Evolutionary conservation across 805 yeast species (phyloP).

Genomic region (Kuraishia cidri): DNA sequence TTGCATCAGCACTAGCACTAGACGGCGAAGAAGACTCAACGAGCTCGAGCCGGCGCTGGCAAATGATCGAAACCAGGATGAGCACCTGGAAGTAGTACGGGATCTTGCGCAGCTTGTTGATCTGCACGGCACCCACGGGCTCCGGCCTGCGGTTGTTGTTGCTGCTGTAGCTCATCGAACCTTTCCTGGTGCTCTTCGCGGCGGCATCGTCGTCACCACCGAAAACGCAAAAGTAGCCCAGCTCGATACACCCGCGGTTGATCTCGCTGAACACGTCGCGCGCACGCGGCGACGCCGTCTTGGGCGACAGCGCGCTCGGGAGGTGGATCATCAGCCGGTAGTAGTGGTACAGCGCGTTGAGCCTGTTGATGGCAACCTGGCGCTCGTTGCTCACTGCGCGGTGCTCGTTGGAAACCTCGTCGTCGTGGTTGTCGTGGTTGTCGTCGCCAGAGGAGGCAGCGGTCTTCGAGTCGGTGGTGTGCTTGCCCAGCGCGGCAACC

Average conservation of each 20-base stretch:
- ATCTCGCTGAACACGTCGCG: background rate
- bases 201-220: slow-evolving; percentile 5
- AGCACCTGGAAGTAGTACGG: background rate
- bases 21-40: too few relatives aligned
- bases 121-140: background rate
- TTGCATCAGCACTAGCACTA: too few relatives aligned
- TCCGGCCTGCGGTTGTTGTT: background rate
- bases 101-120: background rate
- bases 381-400: background rate
- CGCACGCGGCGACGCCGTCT: too few relatives aligned
- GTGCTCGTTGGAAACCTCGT: background rate
- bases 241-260: background rate
- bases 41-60: background rate
- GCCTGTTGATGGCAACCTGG: slow-evolving; percentile 13
- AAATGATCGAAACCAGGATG: background rate
- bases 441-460: background rate
- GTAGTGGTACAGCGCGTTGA: slow-evolving; percentile 18
- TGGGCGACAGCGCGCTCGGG: background rate
- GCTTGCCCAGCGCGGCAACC: slow-evolving; percentile 1
- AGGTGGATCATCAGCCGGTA: slow-evolving; percentile 17
- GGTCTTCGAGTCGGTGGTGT: background rate
- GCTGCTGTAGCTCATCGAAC: background rate
- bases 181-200: background rate
- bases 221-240: slow-evolving; percentile 1
- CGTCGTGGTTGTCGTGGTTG: background rate